Base-by-base conservation (phyloP, 2,329 filamentous ascomycete genomes). In the Sclerotinia subarctica region DNA sequence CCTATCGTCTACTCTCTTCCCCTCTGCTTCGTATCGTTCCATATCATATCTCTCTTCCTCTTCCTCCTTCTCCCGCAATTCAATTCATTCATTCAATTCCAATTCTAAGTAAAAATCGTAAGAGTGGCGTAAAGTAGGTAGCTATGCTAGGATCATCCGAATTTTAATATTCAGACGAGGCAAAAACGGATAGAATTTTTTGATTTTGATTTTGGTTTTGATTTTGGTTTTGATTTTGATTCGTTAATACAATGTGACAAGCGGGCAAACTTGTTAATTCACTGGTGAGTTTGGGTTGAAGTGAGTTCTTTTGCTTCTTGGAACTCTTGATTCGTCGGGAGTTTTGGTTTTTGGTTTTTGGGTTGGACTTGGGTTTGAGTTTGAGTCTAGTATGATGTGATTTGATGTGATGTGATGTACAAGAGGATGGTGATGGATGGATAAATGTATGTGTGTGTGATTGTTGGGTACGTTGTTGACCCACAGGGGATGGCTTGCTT, bases 121-220 rank as follows among this genome's bases (percentile, higher is more conserved):
- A 62, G 59, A 62, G 59, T 62, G 59, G 59, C 29, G 59, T 51
- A 49, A 42, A 24, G 15, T 38, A 21, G 54, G 15, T 38, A 21
- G 54, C 3, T 17, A 21, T 47, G 54, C 6, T 17, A 21, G 21
- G 19, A 7, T 38, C 32, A 32, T 57, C 21, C 29, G 35, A n/a
- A n/a, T 38, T 24, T n/a, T n/a, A n/a, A n/a, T n/a, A 17, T 57
- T 57, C 32, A 17, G 54, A 57, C 35, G 32, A 57, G 13, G n/a
- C 54, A 21, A 35, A 32, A 56, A 42, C 3, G 15, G 21, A 24
- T 57, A 15, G 15, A 56, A 56, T n/a, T 17, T 57, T 57, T 42
- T 42, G 6, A 10, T 17, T 24, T 57, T 21, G 5, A 24, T 24
- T 24, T 57, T 21, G 5, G 19, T 24, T 24, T 29, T 5, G 29